Conservation (phyloP, 768 basidiomycete species). For the Phanerochaete sordida region DNA sequence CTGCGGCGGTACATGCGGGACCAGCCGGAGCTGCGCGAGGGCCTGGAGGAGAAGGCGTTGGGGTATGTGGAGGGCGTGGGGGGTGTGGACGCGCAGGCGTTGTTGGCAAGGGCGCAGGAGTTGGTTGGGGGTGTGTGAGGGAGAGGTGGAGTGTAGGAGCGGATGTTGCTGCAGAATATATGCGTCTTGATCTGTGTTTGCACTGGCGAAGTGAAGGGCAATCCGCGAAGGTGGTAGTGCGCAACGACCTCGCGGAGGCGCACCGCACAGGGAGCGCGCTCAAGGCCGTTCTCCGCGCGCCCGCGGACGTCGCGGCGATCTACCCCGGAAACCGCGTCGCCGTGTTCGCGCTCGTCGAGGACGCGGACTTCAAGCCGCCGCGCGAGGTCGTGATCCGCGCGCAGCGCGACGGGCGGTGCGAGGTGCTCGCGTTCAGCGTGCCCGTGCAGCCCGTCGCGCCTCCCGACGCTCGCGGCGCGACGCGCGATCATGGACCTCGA, state of each 20-base stretch:
- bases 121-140: neutral
- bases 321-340: conserved; percentile 33
- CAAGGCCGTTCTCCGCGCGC: conserved; percentile 4
- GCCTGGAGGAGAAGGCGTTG: conserved; percentile 39
- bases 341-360: conserved; percentile 29
- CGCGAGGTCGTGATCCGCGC: conserved; percentile 24
- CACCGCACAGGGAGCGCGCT: conserved; percentile 30
- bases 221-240: no score
- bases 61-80: neutral
- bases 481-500: conserved; percentile 51
- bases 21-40: conserved; percentile 29
- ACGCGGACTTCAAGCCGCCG: conserved; percentile 22
- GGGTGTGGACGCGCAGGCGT: neutral
- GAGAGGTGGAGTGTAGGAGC: no score
- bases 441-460: conserved; percentile 24
- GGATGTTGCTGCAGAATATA: no score
- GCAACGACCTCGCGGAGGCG: conserved; percentile 48
- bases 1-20: conserved; percentile 35
- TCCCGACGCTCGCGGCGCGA: conserved; percentile 56
- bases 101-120: neutral
- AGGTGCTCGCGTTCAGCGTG: conserved; percentile 17
- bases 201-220: no score
- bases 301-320: conserved; percentile 20
- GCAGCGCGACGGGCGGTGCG: conserved; percentile 22
- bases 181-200: no score